phyloP scores from a whole-genome alignment of 2,329 filamentous ascomycete species.

The Epichloe scottii region DNA sequence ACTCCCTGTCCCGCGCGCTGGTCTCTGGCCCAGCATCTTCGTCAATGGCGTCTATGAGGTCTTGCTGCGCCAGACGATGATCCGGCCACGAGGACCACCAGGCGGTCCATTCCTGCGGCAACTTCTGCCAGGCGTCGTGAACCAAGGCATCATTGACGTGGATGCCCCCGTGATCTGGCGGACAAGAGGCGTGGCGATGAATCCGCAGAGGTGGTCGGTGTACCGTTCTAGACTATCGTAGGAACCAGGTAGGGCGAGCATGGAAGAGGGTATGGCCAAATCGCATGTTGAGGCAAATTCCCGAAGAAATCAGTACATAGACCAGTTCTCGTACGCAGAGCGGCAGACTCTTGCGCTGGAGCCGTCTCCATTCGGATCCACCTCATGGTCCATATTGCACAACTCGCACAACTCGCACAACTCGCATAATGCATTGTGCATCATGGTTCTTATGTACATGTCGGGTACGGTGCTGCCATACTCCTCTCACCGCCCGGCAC shows the following conservation, averaged over 20 bases:
- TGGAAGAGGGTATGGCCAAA: background rate
- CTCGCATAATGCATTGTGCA: too few species aligned
- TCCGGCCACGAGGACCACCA: conserved; percentile 18
- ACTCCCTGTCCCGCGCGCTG: background rate
- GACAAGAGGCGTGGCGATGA: conserved; percentile 16
- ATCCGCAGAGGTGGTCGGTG: conserved; percentile 11
- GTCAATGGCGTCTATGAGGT: conserved; percentile 18
- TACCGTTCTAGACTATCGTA: conserved; percentile 11
- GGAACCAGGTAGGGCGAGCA: conserved; percentile 8
- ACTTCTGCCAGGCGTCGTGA: conserved; percentile 15
- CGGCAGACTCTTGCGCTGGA: too few species aligned
- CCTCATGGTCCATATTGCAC: too few species aligned
- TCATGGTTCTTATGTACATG: too few species aligned
- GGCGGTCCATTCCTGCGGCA: conserved; percentile 18
- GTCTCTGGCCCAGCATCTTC: conserved; percentile 4
- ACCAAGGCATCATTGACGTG: conserved; percentile 23
- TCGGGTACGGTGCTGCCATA: too few species aligned
- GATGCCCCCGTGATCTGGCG: conserved; percentile 21
- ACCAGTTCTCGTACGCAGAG: too few species aligned
- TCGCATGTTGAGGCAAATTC: too few species aligned
- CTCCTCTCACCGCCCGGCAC: too few species aligned
- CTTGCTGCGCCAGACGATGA: conserved; percentile 17
- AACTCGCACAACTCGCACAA: too few species aligned
- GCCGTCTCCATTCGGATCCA: too few species aligned
- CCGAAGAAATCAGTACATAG: too few species aligned